Base-by-base conservation (phyloP, 2,329 filamentous ascomycete species). In the Chlorencoelia australis region DNA sequence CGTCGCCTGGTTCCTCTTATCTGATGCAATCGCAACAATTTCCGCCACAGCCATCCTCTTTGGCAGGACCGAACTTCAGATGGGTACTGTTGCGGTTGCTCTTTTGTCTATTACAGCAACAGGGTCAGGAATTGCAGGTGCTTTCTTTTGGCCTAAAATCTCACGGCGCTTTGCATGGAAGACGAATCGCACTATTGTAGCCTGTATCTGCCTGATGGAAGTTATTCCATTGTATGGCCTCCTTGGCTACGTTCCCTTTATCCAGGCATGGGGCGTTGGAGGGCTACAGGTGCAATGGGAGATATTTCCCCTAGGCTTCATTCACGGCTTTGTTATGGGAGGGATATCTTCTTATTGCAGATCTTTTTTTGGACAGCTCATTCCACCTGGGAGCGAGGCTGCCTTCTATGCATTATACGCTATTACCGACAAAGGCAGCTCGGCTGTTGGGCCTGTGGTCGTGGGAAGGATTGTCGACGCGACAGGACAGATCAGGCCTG, bases 231-330 rank as follows among this genome's bases (percentile, higher is more conserved):
- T 96, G 1, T 98, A 98, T 53, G 89, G 88, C 0, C 68, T 98
- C 9, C 63, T 94, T 13, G 88, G 88, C 1, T 95, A 91, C 54
- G 68, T 96, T 11, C 86, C 88, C 0, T 75, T 84, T 5, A 71
- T 98, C 30, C 72, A 77, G 49, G 64, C 68, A 6, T 75, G 82
- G 59, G 88, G 86, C 1, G 76, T 84, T 4, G 63, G 87, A 26
- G 91, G 91, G 2, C 68, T 98, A n/a, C 87, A 94, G 59, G 79
- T 91, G 55, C 80, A 84, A 3, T 94, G 87, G 84, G 91, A 98
- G 52, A 95, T 98, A 85, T 96, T 91, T 51, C 84, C 85, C 0
- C 63, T 98, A 1, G 88, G 86, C 0, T 82, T 83, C 3, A 75
- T 96, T 9, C 96, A 95, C 58, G 91, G 91, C 0, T 75, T 98